Conservation (phyloP, 2,329 filamentous ascomycete species). For the Ramularia endophylla region DNA sequence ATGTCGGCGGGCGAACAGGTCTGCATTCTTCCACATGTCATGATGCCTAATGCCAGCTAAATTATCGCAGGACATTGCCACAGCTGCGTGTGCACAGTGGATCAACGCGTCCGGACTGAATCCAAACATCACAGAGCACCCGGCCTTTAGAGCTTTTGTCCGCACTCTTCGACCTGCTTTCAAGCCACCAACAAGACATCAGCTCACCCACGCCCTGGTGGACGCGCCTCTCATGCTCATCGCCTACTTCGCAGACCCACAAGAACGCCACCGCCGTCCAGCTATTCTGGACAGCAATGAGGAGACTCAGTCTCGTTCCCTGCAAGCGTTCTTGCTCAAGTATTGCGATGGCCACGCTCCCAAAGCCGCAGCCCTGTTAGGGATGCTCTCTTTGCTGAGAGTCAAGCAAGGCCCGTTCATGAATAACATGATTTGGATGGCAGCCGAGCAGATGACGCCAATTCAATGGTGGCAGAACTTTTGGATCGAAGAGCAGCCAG, state of each 20-base stretch:
- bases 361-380: slow-evolving; percentile 16
- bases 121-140: slow-evolving; percentile 16
- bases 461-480: slow-evolving; percentile 24
- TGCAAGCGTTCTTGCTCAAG: slow-evolving; percentile 21
- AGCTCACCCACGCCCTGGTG: slow-evolving; percentile 19
- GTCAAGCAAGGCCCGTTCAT: slow-evolving; percentile 20
- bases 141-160: slow-evolving; percentile 19
- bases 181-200: slow-evolving; percentile 17
- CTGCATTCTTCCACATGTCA: neutral
- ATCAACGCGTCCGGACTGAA: slow-evolving; percentile 16
- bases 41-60: neutral
- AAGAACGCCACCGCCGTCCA: slow-evolving; percentile 19
- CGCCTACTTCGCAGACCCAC: slow-evolving; percentile 20
- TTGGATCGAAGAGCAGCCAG: slow-evolving; percentile 20
- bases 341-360: slow-evolving; percentile 17
- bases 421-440: slow-evolving; percentile 23
- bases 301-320: slow-evolving; percentile 18
- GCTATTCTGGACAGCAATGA: slow-evolving; percentile 21
- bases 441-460: slow-evolving; percentile 19
- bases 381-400: slow-evolving; percentile 19
- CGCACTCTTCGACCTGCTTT: slow-evolving; percentile 18
- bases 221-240: slow-evolving; percentile 22
- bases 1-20: slow-evolving; percentile 16
- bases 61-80: slow-evolving; percentile 15
- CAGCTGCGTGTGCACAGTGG: slow-evolving; percentile 20